Conservation (phyloP, 495 filamentous ascomycete genomes). For the Chlorociboria aeruginascens region DNA sequence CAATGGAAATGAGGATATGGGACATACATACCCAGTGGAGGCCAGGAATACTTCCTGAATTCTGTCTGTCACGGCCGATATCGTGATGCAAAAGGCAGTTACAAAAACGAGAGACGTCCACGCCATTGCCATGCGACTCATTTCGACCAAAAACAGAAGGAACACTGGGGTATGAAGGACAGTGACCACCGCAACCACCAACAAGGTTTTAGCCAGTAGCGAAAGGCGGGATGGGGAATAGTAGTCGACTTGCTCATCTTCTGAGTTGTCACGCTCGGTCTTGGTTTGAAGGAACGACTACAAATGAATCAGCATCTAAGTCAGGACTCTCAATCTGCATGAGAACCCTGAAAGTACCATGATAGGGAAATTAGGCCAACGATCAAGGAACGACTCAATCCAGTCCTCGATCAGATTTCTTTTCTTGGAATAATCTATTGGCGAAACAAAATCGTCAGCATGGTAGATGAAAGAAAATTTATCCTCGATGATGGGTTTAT, state of each 20-base stretch:
- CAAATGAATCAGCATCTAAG: background rate
- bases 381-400: too few species aligned
- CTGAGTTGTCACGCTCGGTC: background rate
- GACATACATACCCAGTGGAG: too few species aligned
- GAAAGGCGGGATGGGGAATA: background rate
- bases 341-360: too few species aligned
- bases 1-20: too few species aligned
- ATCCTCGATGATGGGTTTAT: too few species aligned
- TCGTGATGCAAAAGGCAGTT: background rate
- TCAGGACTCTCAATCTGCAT: too few species aligned
- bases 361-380: too few species aligned
- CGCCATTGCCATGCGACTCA: constrained; percentile 2
- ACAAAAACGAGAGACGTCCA: background rate
- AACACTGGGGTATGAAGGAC: constrained; percentile 5
- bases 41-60: too few species aligned
- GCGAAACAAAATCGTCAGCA: too few species aligned
- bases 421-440: too few species aligned
- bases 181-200: background rate
- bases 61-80: background rate
- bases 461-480: too few species aligned
- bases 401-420: too few species aligned
- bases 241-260: background rate
- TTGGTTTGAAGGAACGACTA: background rate
- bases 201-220: background rate
- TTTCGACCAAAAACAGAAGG: constrained; percentile 5